These are phyloP conservation scores for Bipolaris sorokiniana DNA, from an alignment of 2,329 filamentous ascomycete species.

Conservation along the genomic window DNA sequence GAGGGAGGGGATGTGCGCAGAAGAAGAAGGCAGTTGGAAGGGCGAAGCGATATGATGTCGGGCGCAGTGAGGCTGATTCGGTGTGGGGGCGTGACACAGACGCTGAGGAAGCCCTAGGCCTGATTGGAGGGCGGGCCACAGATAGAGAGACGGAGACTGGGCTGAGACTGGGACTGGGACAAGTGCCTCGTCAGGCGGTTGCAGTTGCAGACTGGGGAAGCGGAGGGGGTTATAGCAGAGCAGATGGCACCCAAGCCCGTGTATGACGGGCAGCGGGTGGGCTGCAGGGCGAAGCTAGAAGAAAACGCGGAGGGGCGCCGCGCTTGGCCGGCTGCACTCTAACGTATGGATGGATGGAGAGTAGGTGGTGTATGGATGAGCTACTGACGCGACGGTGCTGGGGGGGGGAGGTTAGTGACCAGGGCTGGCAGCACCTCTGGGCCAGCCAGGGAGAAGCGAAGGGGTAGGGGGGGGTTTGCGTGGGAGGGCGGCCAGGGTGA, in stretches of 20 bases:
- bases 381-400: conserved; percentile 15
- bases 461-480: conserved; percentile 7
- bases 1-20: conserved; percentile 7
- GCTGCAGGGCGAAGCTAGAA: conserved; percentile 28
- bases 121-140: conserved; percentile 15
- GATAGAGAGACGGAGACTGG: conserved; percentile 18
- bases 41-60: conserved; percentile 25
- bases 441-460: conserved; percentile 11
- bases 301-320: conserved; percentile 34
- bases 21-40: conserved; percentile 17
- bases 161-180: conserved; percentile 8
- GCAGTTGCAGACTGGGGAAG: conserved; percentile 11
- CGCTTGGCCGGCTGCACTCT: conserved; percentile 18
- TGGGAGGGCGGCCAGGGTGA: conserved; percentile 3
- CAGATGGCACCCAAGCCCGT: not conserved
- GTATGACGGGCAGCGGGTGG: conserved; percentile 3
- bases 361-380: no score
- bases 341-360: not conserved
- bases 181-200: conserved; percentile 12
- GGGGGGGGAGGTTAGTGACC: not conserved
- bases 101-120: conserved; percentile 8
- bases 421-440: conserved; percentile 14
- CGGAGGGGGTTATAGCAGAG: conserved; percentile 5
- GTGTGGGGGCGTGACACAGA: conserved; percentile 25
- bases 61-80: conserved; percentile 29